Evolutionary conservation across 2,329 filamentous ascomycete species (phyloP), one percentile per base, ranked within the genome.

Genomic region (Corinectria fuckeliana): DNA sequence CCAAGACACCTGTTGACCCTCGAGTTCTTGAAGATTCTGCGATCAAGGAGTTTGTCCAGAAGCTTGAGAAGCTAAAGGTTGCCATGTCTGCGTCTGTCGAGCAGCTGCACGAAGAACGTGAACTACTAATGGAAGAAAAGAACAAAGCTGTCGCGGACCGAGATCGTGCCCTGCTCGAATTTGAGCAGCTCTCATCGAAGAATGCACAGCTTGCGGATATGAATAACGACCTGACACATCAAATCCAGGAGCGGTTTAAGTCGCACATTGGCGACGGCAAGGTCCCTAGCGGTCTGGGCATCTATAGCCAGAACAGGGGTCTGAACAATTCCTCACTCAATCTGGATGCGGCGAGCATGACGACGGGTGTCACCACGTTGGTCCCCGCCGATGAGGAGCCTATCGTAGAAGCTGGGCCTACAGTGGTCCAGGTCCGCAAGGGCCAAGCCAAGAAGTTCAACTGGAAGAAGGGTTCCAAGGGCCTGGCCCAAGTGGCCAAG

Each of bases 381-480:
- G 80, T 89, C 50, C 81, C 83, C 20, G 81, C 84, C 9, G 86
- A 88, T 16, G 90, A 91, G 44, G 92, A 95, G 38, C 82, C 82
- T 0, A 82, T 87, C 56, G 75, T 87, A n/a, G 85, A 87, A 63
- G 82, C 88, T 25, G 91, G 92, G 2, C 93, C 95, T n/a, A 95
- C 96, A 61, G 91, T 98, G 30, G 91, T 98, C 61, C 96, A 95
- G 70, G 96, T 98, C 63, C 88, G 93, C 69, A 98, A 97, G 79
- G 93, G 91, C 26, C 93, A 97, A 73, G 88, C 90, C 53, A 96
- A 93, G 80, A 98, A 97, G 76, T 97, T 97, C 79, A 97, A 97
- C 79, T 98, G 95, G 93, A 97, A 97, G 84, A 97, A 96, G 81
- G 93, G 93, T 36, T 92, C 92, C 36, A 94, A 96, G 77, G 93